Evolutionary conservation across 2,329 filamentous ascomycete genomes (phyloP), one percentile per base, ranked within the genome.

Genomic region (Alternaria brassicae): DNA sequence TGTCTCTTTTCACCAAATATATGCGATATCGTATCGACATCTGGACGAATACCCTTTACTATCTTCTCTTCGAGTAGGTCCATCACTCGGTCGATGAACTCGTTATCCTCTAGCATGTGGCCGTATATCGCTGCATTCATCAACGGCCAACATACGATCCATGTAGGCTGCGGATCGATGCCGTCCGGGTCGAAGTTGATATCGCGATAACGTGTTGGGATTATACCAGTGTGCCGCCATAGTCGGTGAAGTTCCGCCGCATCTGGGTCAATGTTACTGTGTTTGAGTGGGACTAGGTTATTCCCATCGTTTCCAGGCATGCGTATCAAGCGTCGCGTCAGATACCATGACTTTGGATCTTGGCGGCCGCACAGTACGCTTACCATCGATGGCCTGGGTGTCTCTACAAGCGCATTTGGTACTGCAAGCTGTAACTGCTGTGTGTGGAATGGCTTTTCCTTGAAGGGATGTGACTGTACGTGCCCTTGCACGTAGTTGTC

Each of bases 121-220:
- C 57, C 65, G 3, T 67, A 44, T 9, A 63, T 66, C 15, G 65
- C 61, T 5, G 66, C 60, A 7, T 67, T 69, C 2, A 71, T 48
- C 5, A 71, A 21, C 0, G 61, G 55, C 63, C 57, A 67, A 34
- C 45, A 65, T 4, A 47, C 42, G 23, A 42, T 48, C 65, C 65
- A 71, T 0, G 58, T 53, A 13, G 53, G 57, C 4, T 44, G 52
- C 10, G 55, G 44, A 2, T 60, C 7, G 1, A n/a, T 17, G 21
- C 58, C 42, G 25, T 30, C 23, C 2, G 42, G 2, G 8, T 41
- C 23, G 21, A 21, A 36, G 23, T 40, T 45, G 12, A 41, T 27
- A 3, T 45, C 39, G 21, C 52, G 44, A 10, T 47, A 34, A 9
- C 47, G 32, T 13, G 41, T 28, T 0, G 48, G 17, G 2, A 65